Percentiles rank a stretch among this genome's conserved stretches.
Conservation (phyloP, 768 basidiomycete genomes). For the Mycena crocata region DNA sequence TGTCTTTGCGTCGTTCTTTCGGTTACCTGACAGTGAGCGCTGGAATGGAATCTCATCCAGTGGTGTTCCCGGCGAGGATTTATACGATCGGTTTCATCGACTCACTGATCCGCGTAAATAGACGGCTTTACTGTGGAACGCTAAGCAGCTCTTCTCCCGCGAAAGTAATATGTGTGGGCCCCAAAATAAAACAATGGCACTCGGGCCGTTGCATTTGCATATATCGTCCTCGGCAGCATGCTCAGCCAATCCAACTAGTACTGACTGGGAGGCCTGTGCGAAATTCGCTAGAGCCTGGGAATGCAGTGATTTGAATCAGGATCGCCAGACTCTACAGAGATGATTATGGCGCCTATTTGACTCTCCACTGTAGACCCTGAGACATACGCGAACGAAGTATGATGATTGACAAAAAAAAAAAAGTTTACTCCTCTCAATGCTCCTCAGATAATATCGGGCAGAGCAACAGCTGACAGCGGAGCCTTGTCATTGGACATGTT, state of each 20-base stretch:
- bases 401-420: not conserved
- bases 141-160: not conserved
- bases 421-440: not conserved
- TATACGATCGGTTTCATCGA: not conserved
- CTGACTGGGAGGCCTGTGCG: too few relatives aligned
- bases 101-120: not conserved
- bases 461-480: not conserved
- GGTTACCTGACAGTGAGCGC: conserved; percentile 9
- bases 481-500: not conserved
- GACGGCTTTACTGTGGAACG: not conserved
- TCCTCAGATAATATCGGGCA: not conserved
- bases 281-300: too few relatives aligned
- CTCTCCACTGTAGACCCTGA: not conserved
- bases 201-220: too few relatives aligned
- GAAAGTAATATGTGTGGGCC: not conserved
- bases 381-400: not conserved
- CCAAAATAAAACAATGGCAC: not conserved
- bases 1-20: not conserved
- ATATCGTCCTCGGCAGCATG: not conserved
- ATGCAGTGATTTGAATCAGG: not conserved
- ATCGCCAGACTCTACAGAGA: not conserved
- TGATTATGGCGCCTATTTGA: not conserved
- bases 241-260: too few relatives aligned
- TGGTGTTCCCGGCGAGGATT: conserved; percentile 8
- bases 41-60: not conserved